These are phyloP conservation scores for Schoenoplectus tabernaemontani DNA, from an alignment of 202 grass and related monocot genomes.

Conservation along the genomic window DNA sequence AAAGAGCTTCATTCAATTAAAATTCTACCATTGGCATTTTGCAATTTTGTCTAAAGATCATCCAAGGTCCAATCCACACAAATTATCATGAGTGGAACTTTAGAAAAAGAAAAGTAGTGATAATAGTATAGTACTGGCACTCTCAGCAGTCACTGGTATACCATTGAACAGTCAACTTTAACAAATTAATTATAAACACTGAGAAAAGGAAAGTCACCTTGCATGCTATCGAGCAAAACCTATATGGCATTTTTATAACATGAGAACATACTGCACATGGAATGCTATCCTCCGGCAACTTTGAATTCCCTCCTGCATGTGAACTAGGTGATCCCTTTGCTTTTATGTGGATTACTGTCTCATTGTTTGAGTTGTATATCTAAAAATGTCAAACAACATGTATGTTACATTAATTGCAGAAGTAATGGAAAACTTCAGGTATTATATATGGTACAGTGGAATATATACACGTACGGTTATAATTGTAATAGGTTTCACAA, in stretches of 20 bases:
- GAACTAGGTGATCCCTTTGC: neutral
- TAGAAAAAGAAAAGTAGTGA: too few species aligned
- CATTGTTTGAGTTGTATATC: conserved; percentile 18
- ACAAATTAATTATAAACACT: neutral
- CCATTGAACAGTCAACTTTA: neutral
- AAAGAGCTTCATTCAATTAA: neutral
- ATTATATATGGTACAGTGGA: neutral
- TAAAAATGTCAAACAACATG: neutral
- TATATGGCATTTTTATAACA: neutral
- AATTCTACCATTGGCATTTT: neutral
- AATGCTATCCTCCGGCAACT: neutral
- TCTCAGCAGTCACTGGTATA: neutral
- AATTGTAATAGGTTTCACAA: neutral
- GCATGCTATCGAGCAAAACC: conserved; percentile 27
- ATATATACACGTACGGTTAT: neutral
- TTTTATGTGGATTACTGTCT: conserved; percentile 27
- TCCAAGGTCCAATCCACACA: neutral
- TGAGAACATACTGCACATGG: conserved; percentile 16
- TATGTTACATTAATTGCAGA: neutral
- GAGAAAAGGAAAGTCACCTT: conserved; percentile 5
- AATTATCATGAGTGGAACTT: neutral
- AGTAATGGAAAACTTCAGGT: neutral
- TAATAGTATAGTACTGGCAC: too few species aligned
- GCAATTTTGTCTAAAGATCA: too few species aligned
- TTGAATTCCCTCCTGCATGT: neutral